Conservation (phyloP, 805 yeast species). For the Wickerhamiella hasegawae region DNA sequence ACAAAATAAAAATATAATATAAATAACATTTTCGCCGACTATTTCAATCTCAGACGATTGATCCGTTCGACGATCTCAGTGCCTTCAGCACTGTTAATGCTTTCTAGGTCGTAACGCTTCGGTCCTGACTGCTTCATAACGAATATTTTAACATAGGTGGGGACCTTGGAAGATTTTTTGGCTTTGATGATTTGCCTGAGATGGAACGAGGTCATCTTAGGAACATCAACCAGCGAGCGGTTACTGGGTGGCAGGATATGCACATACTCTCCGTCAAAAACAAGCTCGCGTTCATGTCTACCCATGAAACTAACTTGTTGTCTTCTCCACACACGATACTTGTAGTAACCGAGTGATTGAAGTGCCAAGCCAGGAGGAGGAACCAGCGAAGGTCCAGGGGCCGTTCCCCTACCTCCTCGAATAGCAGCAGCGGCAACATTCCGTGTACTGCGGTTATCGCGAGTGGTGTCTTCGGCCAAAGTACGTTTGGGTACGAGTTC, state of each 20-base stretch:
- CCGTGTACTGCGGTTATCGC: neutral
- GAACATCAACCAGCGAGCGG: slow-evolving; percentile 49
- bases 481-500: slow-evolving; percentile 6
- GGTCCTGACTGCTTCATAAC: slow-evolving; percentile 51
- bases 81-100: slow-evolving; percentile 42
- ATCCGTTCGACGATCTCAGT: slow-evolving; percentile 64
- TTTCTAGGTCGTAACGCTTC: slow-evolving; percentile 79
- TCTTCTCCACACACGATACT: slow-evolving; percentile 78
- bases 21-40: neutral
- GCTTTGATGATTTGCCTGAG: slow-evolving; percentile 58
- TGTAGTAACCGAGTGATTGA: slow-evolving; percentile 40
- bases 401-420: neutral
- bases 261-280: slow-evolving; percentile 87
- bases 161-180: slow-evolving; percentile 62
- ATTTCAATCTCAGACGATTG: slow-evolving; percentile 30
- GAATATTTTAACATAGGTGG: slow-evolving; percentile 66
- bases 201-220: slow-evolving; percentile 78
- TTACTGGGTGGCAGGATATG: slow-evolving; percentile 80
- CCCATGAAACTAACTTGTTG: slow-evolving; percentile 72
- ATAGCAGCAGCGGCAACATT: neutral
- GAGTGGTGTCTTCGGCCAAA: slow-evolving; percentile 1
- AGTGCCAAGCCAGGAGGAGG: neutral
- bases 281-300: slow-evolving; percentile 66
- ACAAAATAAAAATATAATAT: too few relatives aligned
- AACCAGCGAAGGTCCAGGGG: neutral